These are phyloP conservation scores for Acer negundo DNA, from an alignment of 345 rosid species.

Conservation along the genomic window DNA sequence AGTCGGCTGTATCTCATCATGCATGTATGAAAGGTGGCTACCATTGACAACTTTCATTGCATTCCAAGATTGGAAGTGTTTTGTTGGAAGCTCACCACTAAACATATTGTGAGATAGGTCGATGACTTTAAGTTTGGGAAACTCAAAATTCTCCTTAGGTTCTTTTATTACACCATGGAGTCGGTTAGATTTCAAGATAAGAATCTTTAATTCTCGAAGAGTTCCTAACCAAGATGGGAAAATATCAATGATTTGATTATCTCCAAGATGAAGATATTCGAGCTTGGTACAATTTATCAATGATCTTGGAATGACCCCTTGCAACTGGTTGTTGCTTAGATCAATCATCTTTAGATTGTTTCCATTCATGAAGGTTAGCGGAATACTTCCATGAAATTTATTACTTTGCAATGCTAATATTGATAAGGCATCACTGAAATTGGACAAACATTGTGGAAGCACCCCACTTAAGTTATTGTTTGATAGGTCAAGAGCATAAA, in stretches of 20 bases:
- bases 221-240: background rate
- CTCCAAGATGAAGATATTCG: background rate
- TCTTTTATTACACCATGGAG: background rate
- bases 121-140: background rate
- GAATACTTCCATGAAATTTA: background rate
- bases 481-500: background rate
- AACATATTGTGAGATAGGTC: background rate
- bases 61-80: background rate
- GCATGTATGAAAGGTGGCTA: background rate
- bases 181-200: background rate
- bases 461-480: background rate
- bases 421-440: background rate
- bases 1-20: background rate
- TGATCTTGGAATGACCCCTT: background rate
- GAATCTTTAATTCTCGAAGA: background rate
- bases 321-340: background rate
- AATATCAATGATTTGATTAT: background rate
- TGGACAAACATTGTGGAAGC: background rate
- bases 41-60: background rate
- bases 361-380: background rate
- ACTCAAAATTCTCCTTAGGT: background rate
- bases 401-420: background rate
- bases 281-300: background rate
- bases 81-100: background rate
- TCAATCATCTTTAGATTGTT: background rate